Conservation (phyloP, 257 asterid genomes). For the Linderniella brevidens region DNA sequence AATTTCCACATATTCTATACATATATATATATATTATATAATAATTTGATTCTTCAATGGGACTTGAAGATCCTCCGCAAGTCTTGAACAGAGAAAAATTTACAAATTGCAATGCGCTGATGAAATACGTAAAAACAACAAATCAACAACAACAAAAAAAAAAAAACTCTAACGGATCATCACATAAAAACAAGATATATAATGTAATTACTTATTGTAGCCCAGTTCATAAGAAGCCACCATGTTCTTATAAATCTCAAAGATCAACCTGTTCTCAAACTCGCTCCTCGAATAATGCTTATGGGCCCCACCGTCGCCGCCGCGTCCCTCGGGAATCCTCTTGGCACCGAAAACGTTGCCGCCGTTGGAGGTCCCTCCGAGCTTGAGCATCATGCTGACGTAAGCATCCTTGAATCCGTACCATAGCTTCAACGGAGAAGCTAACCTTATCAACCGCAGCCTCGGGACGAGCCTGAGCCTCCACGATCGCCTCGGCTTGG, state of each 20-base stretch:
- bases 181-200: background rate
- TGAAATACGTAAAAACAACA: too few species aligned
- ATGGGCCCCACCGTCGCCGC: slow-evolving; percentile 7
- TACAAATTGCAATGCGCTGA: too few species aligned
- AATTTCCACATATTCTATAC: too few species aligned
- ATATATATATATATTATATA: too few species aligned
- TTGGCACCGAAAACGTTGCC: slow-evolving; percentile 14
- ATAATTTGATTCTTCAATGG: too few species aligned
- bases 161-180: too few species aligned
- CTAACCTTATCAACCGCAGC: slow-evolving; percentile 20
- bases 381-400: slow-evolving; percentile 29
- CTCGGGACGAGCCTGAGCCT: slow-evolving; percentile 25
- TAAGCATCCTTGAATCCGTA: slow-evolving; percentile 25
- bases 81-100: too few species aligned
- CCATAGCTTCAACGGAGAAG: slow-evolving; percentile 32
- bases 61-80: too few species aligned
- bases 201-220: slow-evolving; percentile 15
- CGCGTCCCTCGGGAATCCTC: slow-evolving; percentile 14
- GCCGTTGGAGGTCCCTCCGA: slow-evolving; percentile 17
- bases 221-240: slow-evolving; percentile 31
- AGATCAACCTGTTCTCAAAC: slow-evolving; percentile 35
- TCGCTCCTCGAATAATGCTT: slow-evolving; percentile 19
- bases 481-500: slow-evolving; percentile 23
- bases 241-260: slow-evolving; percentile 41
- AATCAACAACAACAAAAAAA: too few species aligned